These are phyloP conservation scores for Truncatella angustata DNA, from an alignment of 2,329 filamentous ascomycete genomes.

Conservation along the genomic window DNA sequence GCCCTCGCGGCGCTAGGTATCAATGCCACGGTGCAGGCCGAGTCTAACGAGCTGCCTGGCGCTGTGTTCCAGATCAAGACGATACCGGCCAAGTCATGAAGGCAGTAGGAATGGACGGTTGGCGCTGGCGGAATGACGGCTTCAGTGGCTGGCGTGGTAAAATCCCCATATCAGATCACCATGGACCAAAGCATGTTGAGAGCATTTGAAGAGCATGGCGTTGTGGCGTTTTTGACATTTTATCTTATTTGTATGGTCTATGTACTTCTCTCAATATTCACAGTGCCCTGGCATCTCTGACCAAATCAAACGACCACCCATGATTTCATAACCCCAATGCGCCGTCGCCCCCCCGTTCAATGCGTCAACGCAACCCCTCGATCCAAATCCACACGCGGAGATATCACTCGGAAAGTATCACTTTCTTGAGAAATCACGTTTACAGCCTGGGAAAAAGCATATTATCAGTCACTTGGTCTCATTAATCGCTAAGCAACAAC, in stretches of 20 bases:
- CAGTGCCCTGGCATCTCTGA: background rate
- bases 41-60: constrained; percentile 79
- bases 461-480: constrained; percentile 26
- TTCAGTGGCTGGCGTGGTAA: too few relatives aligned
- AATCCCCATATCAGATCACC: too few relatives aligned
- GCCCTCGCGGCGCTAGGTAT: constrained; percentile 92
- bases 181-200: too few relatives aligned
- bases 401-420: constrained; percentile 11
- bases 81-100: constrained; percentile 55
- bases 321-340: too few relatives aligned
- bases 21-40: constrained; percentile 85
- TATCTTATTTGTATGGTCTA: constrained; percentile 6
- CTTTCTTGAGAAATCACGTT: constrained; percentile 17
- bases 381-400: background rate
- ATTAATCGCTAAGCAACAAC: constrained; percentile 15
- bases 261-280: constrained; percentile 3
- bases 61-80: constrained; percentile 98
- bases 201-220: constrained; percentile 9
- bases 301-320: too few relatives aligned
- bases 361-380: too few relatives aligned
- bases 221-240: constrained; percentile 6
- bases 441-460: constrained; percentile 27
- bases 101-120: background rate
- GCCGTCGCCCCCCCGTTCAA: too few relatives aligned
- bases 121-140: too few relatives aligned